These are phyloP conservation scores for Diaporthe capsici DNA, from an alignment of 2,329 filamentous ascomycete species.

Conservation along the genomic window DNA sequence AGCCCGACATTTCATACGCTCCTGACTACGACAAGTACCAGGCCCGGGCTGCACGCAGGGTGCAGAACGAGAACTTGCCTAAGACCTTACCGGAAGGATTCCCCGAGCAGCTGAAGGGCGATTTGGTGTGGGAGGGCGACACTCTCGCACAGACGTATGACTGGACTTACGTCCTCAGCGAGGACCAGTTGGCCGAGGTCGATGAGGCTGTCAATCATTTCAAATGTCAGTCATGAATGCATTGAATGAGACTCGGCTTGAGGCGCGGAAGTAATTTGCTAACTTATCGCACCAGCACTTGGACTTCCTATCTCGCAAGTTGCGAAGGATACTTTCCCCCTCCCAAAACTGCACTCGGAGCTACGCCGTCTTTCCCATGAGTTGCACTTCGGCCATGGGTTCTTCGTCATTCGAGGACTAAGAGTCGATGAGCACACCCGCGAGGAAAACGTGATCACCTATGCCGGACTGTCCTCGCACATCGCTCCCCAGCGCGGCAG, in stretches of 20 bases:
- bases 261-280: not conserved
- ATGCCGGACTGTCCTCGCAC: slow-evolving; percentile 71
- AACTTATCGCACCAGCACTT: slow-evolving; percentile 48
- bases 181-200: slow-evolving; percentile 65
- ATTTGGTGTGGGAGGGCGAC: slow-evolving; percentile 71
- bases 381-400: slow-evolving; percentile 71
- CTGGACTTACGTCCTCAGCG: slow-evolving; percentile 66
- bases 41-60: slow-evolving; percentile 61
- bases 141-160: slow-evolving; percentile 62
- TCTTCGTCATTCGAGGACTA: slow-evolving; percentile 73
- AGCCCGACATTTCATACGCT: slow-evolving; percentile 72
- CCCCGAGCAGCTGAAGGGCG: slow-evolving; percentile 61
- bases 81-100: slow-evolving; percentile 64
- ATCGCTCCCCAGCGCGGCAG: slow-evolving; percentile 67
- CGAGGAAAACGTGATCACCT: slow-evolving; percentile 72
- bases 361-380: slow-evolving; percentile 67
- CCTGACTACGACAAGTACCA: slow-evolving; percentile 69
- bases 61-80: slow-evolving; percentile 56
- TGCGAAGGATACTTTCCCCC: slow-evolving; percentile 66
- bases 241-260: not conserved
- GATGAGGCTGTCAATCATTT: slow-evolving; percentile 57
- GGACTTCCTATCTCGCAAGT: slow-evolving; percentile 58
- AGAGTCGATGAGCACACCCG: slow-evolving; percentile 65
- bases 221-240: slow-evolving; percentile 50
- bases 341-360: slow-evolving; percentile 63